These are phyloP conservation scores for Pichia cactophila DNA, from an alignment of 1,139 yeast genomes.

Conservation along the genomic window DNA sequence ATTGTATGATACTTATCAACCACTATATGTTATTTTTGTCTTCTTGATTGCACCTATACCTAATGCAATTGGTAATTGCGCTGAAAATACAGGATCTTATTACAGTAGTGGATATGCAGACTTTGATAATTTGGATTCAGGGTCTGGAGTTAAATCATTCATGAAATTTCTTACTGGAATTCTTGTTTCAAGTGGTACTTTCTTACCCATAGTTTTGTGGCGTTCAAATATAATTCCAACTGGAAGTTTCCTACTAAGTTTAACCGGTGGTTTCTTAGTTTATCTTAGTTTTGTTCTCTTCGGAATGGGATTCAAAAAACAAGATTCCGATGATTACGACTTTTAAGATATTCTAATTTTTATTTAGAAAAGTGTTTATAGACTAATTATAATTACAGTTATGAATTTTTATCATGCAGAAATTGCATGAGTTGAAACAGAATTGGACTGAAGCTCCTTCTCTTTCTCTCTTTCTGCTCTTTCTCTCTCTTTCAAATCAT, in stretches of 20 bases:
- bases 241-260: slow-evolving; percentile 58
- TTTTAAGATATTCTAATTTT: slow-evolving; percentile 13
- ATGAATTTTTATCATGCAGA: background rate
- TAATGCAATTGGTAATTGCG: slow-evolving; percentile 43
- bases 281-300: slow-evolving; percentile 63
- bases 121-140: slow-evolving; percentile 36
- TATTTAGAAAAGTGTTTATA: slow-evolving; percentile 8
- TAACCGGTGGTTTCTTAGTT: slow-evolving; percentile 64
- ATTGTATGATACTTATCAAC: slow-evolving; percentile 61
- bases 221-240: slow-evolving; percentile 51
- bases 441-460: background rate
- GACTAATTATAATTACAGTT: background rate
- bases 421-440: background rate
- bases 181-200: slow-evolving; percentile 60
- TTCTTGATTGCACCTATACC: slow-evolving; percentile 70
- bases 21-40: slow-evolving; percentile 57
- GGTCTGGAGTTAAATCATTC: slow-evolving; percentile 21
- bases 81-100: slow-evolving; percentile 33
- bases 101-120: slow-evolving; percentile 24
- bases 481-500: slow-evolving; percentile 1
- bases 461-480: background rate
- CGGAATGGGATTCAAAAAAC: slow-evolving; percentile 58
- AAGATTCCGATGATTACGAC: slow-evolving; percentile 38
- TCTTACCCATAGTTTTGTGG: slow-evolving; percentile 56
- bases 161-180: slow-evolving; percentile 59